These are phyloP conservation scores for Aurifilum marmelostoma DNA, from an alignment of 2,329 filamentous ascomycete genomes.

Conservation along the genomic window DNA sequence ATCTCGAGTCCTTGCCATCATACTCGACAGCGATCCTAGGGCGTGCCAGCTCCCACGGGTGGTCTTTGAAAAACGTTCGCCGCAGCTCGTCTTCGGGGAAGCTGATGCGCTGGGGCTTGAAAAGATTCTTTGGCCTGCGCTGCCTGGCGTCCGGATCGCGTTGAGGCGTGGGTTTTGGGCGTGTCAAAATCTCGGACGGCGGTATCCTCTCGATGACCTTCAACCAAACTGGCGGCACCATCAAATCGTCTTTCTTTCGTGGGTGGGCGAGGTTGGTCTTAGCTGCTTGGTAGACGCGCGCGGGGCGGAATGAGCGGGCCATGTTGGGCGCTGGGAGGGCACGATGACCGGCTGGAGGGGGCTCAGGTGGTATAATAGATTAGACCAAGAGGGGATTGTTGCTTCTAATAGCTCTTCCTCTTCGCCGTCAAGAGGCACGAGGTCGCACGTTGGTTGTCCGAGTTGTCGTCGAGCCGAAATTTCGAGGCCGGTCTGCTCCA, in stretches of 20 bases:
- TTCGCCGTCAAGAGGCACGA: not conserved
- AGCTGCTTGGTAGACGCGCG: constrained; percentile 49
- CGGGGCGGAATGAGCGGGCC: constrained; percentile 42
- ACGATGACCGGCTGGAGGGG: constrained; percentile 3
- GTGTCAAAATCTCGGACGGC: constrained; percentile 61
- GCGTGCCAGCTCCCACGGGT: constrained; percentile 95
- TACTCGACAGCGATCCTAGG: constrained; percentile 83
- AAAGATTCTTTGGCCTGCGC: constrained; percentile 73
- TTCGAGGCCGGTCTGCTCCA: constrained; percentile 45
- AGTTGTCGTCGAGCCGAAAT: constrained; percentile 40
- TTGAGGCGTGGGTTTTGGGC: constrained; percentile 56
- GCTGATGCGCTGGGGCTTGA: constrained; percentile 74
- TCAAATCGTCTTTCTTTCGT: constrained; percentile 34
- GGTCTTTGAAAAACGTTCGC: constrained; percentile 83
- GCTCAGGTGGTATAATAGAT: not conserved
- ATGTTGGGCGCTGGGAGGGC: constrained; percentile 33
- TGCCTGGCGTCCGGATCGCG: constrained; percentile 47
- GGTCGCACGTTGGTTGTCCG: constrained; percentile 37
- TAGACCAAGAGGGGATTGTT: not conserved
- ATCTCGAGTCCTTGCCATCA: constrained; percentile 78
- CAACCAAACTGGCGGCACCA: constrained; percentile 52
- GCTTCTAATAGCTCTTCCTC: constrained; percentile 12
- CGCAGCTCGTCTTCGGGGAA: constrained; percentile 87
- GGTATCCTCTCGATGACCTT: constrained; percentile 56
- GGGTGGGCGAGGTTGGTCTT: constrained; percentile 41